A percentile compares a stretch with the other conserved stretches of the same genome.
Evolutionary conservation across 805 yeast genomes (phyloP).

Genomic region (Candida insectalens): DNA sequence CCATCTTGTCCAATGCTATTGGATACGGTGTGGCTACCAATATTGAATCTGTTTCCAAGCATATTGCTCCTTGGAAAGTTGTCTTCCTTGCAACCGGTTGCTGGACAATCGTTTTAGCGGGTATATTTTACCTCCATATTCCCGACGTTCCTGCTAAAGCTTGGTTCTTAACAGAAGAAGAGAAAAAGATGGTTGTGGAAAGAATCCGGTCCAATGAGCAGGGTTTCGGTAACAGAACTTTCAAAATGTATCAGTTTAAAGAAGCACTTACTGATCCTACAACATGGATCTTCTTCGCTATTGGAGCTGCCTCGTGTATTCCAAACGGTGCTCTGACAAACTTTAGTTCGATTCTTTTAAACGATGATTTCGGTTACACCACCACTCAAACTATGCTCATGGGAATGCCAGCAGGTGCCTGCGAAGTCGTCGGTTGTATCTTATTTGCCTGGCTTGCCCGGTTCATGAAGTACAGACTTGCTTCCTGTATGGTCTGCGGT

Average conservation of each 20-base stretch:
- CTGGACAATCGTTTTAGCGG: constrained; percentile 43
- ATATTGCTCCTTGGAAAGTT: constrained; percentile 49
- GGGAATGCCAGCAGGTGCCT: constrained; percentile 26
- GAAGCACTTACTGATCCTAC: constrained; percentile 44
- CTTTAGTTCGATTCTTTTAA: constrained; percentile 30
- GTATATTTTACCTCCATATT: constrained; percentile 26
- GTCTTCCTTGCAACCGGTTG: constrained; percentile 51
- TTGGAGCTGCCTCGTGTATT: constrained; percentile 33
- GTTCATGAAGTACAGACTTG: constrained; percentile 10
- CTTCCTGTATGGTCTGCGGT: not conserved
- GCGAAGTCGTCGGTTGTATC: constrained; percentile 26
- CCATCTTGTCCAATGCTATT: constrained; percentile 39
- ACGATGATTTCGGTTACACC: constrained; percentile 23
- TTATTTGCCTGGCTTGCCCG: constrained; percentile 3
- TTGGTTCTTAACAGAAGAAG: constrained; percentile 38
- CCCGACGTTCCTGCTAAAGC: constrained; percentile 46
- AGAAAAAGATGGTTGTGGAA: constrained; percentile 37
- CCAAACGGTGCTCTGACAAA: constrained; percentile 52
- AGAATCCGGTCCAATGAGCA: constrained; percentile 50
- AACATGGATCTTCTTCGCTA: constrained; percentile 39
- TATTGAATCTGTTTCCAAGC: constrained; percentile 12
- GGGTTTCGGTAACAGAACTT: constrained; percentile 46
- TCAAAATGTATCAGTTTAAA: constrained; percentile 44
- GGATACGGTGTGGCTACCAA: constrained; percentile 34
- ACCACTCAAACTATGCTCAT: constrained; percentile 9